Evolutionary conservation across 805 yeast genomes (phyloP).

Genomic region (Wickerhamiella sorbophila): DNA sequence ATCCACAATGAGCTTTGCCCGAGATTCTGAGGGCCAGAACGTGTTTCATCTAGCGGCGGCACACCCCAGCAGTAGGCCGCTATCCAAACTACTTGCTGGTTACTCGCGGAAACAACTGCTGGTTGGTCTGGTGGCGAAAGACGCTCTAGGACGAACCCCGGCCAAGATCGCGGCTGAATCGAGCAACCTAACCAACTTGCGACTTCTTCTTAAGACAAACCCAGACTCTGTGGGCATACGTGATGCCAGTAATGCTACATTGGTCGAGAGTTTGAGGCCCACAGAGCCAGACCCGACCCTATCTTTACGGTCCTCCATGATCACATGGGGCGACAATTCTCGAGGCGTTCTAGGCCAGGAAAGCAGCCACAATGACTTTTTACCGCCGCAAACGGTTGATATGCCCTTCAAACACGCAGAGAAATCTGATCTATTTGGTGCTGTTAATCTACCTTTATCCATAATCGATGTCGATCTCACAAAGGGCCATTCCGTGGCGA

Average conservation of each 20-base stretch:
- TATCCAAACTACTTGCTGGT: slow-evolving; percentile 8
- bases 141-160: slow-evolving; percentile 16
- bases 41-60: slow-evolving; percentile 19
- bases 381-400: slow-evolving; percentile 2
- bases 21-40: slow-evolving; percentile 12
- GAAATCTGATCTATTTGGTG: background rate
- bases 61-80: slow-evolving; percentile 8
- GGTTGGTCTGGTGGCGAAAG: slow-evolving; percentile 12
- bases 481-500: background rate
- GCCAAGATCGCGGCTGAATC: slow-evolving; percentile 16
- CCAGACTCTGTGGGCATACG: slow-evolving; percentile 13
- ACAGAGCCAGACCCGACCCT: background rate
- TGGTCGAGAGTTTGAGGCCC: slow-evolving; percentile 12
- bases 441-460: background rate
- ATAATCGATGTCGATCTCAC: background rate
- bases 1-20: background rate
- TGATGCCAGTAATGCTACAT: slow-evolving; percentile 10
- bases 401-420: background rate
- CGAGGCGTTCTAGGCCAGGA: slow-evolving; percentile 1
- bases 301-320: slow-evolving; percentile 4
- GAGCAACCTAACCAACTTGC: slow-evolving; percentile 13
- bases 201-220: slow-evolving; percentile 10
- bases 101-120: slow-evolving; percentile 8
- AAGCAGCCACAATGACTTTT: background rate
- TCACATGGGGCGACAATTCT: slow-evolving; percentile 9